Evolutionary conservation across 352 stramenopile genomes (phyloP).

Genomic region (Pythium aphanidermatum): DNA sequence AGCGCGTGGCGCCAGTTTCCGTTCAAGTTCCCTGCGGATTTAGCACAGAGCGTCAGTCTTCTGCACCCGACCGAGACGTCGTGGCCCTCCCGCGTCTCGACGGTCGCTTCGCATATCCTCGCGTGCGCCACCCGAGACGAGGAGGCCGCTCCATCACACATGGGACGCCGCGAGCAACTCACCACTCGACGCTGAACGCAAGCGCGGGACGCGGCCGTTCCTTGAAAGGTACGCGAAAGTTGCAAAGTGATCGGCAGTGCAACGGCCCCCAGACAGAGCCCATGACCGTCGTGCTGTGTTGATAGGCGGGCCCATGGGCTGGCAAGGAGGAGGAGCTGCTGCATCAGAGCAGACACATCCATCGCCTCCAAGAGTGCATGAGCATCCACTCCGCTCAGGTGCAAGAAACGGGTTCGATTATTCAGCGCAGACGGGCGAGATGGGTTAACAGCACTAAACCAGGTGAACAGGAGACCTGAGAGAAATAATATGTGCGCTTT

Average conservation of each 20-base stretch:
- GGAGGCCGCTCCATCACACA: too few relatives aligned
- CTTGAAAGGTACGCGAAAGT: conserved; percentile 30
- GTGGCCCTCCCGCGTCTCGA: too few relatives aligned
- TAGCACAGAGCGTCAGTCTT: too few relatives aligned
- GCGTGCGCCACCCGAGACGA: too few relatives aligned
- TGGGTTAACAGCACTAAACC: not conserved
- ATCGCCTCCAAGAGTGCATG: conserved; percentile 4
- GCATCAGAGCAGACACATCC: conserved; percentile 5
- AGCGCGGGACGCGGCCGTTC: conserved; percentile 12
- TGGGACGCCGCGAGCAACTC: too few relatives aligned
- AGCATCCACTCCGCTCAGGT: not conserved
- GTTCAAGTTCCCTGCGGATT: not conserved
- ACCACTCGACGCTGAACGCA: too few relatives aligned
- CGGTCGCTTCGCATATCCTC: too few relatives aligned
- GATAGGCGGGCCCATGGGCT: not conserved
- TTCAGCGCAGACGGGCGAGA: conserved; percentile 9
- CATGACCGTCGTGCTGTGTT: not conserved
- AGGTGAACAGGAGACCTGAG: too few relatives aligned
- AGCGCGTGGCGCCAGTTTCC: not conserved
- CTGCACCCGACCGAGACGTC: too few relatives aligned
- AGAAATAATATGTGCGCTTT: too few relatives aligned
- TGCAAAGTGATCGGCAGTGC: conserved; percentile 20
- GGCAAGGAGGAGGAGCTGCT: not conserved
- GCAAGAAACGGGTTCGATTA: conserved; percentile 22
- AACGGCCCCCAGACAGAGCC: conserved; percentile 2